These are phyloP conservation scores for Cruciata laevipes DNA, from an alignment of 257 asterid species.

Conservation along the genomic window DNA sequence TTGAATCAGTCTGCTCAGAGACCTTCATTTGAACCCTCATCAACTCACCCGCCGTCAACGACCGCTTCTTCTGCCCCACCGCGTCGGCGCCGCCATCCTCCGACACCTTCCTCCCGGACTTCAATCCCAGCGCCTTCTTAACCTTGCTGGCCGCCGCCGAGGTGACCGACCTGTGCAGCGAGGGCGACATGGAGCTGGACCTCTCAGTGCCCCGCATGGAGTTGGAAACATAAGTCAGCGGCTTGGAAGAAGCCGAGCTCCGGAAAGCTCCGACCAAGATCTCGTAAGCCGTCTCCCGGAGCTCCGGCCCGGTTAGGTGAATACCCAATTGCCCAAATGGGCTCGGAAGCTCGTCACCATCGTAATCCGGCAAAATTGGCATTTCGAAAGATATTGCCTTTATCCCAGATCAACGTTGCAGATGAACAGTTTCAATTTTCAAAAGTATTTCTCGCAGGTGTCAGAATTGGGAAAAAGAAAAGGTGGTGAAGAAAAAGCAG, in stretches of 20 bases:
- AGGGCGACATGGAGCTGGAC: slow-evolving; percentile 26
- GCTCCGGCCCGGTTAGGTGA: slow-evolving; percentile 58
- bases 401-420: not conserved
- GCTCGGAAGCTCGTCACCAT: slow-evolving; percentile 16
- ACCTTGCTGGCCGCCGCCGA: slow-evolving; percentile 55
- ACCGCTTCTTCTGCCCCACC: slow-evolving; percentile 27
- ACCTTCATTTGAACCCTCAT: slow-evolving; percentile 84
- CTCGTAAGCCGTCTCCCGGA: slow-evolving; percentile 87
- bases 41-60: slow-evolving; percentile 50
- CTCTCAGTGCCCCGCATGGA: slow-evolving; percentile 26
- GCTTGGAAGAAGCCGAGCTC: slow-evolving; percentile 57
- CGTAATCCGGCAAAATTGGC: not conserved
- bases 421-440: not conserved
- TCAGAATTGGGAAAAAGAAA: not conserved
- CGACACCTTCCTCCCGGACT: slow-evolving; percentile 34
- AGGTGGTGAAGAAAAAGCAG: not conserved
- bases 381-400: too few species aligned
- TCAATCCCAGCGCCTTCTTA: slow-evolving; percentile 73
- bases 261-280: slow-evolving; percentile 74
- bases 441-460: not conserved
- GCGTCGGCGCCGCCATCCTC: slow-evolving; percentile 17
- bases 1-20: slow-evolving; percentile 73
- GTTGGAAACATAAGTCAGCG: slow-evolving; percentile 65
- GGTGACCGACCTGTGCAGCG: slow-evolving; percentile 36
- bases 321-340: slow-evolving; percentile 69